Percentiles rank a stretch among this genome's conserved stretches.
These are phyloP conservation scores for Theobroma cacao DNA, from an alignment of 345 rosid genomes.

Conservation along the genomic window DNA sequence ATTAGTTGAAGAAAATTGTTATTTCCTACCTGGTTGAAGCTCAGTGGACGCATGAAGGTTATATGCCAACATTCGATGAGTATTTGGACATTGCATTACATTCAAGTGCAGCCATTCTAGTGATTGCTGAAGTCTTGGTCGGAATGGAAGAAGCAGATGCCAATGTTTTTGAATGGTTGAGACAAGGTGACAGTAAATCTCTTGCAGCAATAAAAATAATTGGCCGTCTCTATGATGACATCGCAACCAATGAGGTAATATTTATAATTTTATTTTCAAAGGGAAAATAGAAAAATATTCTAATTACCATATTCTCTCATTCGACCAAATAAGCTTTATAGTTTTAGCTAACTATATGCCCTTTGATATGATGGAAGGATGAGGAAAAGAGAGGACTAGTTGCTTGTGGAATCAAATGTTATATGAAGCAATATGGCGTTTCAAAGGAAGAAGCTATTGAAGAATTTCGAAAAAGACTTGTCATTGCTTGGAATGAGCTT, in stretches of 20 bases:
- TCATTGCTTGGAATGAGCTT: too few relatives aligned
- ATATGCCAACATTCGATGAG: constrained; percentile 21
- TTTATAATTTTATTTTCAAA: too few relatives aligned
- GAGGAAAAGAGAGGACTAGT: too few relatives aligned
- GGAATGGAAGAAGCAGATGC: background rate
- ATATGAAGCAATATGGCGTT: too few relatives aligned
- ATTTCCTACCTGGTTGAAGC: constrained; percentile 19
- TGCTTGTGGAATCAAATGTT: too few relatives aligned
- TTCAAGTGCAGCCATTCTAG: background rate
- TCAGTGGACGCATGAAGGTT: constrained; percentile 3
- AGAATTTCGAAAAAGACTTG: too few relatives aligned
- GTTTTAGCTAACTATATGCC: too few relatives aligned
- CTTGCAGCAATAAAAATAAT: background rate
- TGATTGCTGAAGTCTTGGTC: background rate
- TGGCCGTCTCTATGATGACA: background rate
- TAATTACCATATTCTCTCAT: too few relatives aligned
- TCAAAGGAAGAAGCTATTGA: too few relatives aligned
- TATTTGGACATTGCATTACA: background rate
- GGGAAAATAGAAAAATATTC: too few relatives aligned
- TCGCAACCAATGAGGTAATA: background rate
- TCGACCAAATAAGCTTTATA: too few relatives aligned
- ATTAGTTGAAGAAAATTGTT: background rate
- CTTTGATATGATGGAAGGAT: too few relatives aligned
- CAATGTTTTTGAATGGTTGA: background rate
- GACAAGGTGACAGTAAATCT: background rate